phyloP scores from a whole-genome alignment of 306 rosid genomes.

The Cucurbita ficifolia region DNA sequence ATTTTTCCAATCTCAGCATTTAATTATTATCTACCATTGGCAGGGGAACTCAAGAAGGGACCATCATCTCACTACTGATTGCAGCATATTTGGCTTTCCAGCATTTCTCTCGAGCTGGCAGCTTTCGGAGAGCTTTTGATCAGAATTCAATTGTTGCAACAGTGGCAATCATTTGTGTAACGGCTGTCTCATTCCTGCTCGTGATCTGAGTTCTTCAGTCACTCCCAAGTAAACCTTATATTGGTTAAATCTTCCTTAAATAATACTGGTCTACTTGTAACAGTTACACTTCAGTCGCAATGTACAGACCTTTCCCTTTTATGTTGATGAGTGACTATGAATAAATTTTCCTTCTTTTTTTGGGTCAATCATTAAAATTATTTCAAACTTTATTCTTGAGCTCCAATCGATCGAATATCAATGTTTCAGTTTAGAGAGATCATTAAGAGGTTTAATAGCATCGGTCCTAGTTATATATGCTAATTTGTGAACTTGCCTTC shows the following conservation, averaged over 20 bases:
- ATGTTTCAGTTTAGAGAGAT: background rate
- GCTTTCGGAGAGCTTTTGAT: constrained; percentile 59
- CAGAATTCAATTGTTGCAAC: constrained; percentile 80
- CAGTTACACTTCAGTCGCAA: background rate
- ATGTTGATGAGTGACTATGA: background rate
- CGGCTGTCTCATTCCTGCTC: constrained; percentile 36
- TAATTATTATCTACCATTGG: constrained; percentile 10
- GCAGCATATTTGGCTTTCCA: constrained; percentile 79
- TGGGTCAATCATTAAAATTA: background rate
- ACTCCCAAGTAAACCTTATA: background rate
- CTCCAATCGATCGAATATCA: background rate
- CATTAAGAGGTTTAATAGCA: background rate
- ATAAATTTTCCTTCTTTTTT: background rate
- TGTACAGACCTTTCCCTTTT: background rate
- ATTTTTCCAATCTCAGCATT: constrained; percentile 1
- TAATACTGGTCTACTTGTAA: background rate
- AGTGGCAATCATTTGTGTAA: constrained; percentile 37
- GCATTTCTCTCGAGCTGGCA: constrained; percentile 71
- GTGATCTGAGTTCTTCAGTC: constrained; percentile 29
- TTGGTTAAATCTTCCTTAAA: background rate
- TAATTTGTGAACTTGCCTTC: background rate
- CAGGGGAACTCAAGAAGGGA: constrained; percentile 79
- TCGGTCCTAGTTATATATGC: background rate
- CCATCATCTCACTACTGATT: constrained; percentile 44
- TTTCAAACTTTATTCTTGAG: background rate